Evolutionary conservation across 768 basidiomycete genomes (phyloP).

Genomic region (Tricholoma matsutake): DNA sequence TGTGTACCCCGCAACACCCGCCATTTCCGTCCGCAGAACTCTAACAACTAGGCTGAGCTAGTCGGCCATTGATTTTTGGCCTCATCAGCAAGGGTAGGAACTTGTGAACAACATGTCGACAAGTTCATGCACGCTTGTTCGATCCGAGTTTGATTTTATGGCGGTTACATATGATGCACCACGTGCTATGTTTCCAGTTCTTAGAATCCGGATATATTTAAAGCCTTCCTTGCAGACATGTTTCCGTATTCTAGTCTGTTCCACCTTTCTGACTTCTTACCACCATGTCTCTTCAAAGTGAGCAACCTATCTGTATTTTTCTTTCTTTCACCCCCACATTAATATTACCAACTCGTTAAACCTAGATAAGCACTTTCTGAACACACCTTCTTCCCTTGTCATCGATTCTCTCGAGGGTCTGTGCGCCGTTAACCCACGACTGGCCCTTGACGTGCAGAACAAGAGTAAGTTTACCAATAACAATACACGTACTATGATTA

Average conservation of each 20-base stretch:
- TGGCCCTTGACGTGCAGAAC: constrained; percentile 66
- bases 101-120: too few species aligned
- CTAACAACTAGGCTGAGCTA: too few species aligned
- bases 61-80: too few species aligned
- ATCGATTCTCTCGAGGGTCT: constrained; percentile 76
- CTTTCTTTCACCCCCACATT: background rate
- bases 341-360: background rate
- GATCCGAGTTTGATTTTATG: too few species aligned
- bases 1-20: too few species aligned
- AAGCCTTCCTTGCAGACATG: background rate
- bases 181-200: too few species aligned
- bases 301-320: constrained; percentile 1
- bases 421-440: constrained; percentile 63
- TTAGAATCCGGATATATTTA: too few species aligned
- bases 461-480: constrained; percentile 48
- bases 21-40: too few species aligned
- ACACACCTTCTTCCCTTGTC: constrained; percentile 67
- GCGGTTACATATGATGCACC: too few species aligned
- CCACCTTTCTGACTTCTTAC: constrained; percentile 11
- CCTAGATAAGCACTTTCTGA: constrained; percentile 74
- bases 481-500: constrained; percentile 10
- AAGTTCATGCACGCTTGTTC: too few species aligned
- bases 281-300: constrained; percentile 39
- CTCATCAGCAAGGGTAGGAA: too few species aligned
- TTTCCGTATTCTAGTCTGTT: constrained; percentile 5